phyloP scores from a whole-genome alignment of 164 flowering plant genomes.

The Vitis riparia region DNA sequence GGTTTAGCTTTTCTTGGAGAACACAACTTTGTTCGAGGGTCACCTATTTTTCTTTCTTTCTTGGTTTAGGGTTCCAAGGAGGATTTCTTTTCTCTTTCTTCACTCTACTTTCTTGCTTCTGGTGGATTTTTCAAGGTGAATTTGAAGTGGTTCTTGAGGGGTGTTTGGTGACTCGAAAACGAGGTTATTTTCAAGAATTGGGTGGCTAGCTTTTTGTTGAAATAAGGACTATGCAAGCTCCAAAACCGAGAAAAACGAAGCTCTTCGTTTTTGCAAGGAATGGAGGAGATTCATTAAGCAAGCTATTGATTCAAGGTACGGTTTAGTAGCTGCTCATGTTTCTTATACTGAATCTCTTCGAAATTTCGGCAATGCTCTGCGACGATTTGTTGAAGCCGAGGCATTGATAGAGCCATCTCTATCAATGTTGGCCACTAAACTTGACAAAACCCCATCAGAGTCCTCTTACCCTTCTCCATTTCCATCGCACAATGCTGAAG shows the following conservation, averaged over 20 bases:
- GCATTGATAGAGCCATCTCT: conserved; percentile 57
- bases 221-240: conserved; percentile 73
- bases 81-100: not conserved
- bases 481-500: conserved; percentile 57
- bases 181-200: conserved; percentile 16
- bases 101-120: not conserved
- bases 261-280: conserved; percentile 69
- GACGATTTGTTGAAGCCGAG: conserved; percentile 81
- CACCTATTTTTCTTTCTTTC: conserved; percentile 5
- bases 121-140: not conserved
- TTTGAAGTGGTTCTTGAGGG: not conserved
- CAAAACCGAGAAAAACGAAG: conserved; percentile 59
- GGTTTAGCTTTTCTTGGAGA: conserved; percentile 4
- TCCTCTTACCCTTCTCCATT: conserved; percentile 80
- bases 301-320: conserved; percentile 81
- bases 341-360: conserved; percentile 68
- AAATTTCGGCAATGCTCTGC: conserved; percentile 68
- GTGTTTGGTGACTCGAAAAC: not conserved
- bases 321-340: conserved; percentile 80
- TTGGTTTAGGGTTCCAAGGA: conserved; percentile 13
- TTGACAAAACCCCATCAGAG: conserved; percentile 77
- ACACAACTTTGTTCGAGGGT: not conserved
- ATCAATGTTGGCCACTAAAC: conserved; percentile 57
- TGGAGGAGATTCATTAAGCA: conserved; percentile 73
- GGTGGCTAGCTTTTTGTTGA: conserved; percentile 1